A percentile compares a stretch with the other conserved stretches of the same genome.
Conservation (phyloP, 352 stramenopile species). For the Blastocystis sp. region DNA sequence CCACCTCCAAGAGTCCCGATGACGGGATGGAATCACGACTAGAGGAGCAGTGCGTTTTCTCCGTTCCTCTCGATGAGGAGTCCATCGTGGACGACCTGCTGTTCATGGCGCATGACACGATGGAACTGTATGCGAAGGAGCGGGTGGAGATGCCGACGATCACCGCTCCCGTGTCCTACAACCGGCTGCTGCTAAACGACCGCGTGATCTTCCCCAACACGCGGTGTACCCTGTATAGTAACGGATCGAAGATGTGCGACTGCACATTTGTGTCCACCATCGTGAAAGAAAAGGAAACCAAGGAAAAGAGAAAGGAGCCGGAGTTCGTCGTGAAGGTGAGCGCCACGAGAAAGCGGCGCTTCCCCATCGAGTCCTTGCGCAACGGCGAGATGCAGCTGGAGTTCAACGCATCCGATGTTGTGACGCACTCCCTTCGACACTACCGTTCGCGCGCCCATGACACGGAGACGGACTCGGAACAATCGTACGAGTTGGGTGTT, state of each 20-base stretch:
- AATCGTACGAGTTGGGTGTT: not conserved
- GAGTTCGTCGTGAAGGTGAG: slow-evolving; percentile 65
- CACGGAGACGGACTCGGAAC: not conserved
- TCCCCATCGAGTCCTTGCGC: slow-evolving; percentile 32
- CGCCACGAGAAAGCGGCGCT: slow-evolving; percentile 51
- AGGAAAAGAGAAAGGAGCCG: slow-evolving; percentile 43
- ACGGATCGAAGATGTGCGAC: not conserved
- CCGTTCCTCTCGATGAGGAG: slow-evolving; percentile 37
- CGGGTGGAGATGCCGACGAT: not conserved
- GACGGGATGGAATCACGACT: not conserved
- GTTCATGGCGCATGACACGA: slow-evolving; percentile 31
- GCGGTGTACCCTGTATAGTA: not conserved
- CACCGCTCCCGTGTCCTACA: slow-evolving; percentile 32
- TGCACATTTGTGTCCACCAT: slow-evolving; percentile 46
- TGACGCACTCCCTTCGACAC: not conserved
- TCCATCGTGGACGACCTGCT: slow-evolving; percentile 48
- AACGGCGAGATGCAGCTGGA: slow-evolving; percentile 41
- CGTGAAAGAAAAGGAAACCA: slow-evolving; percentile 46
- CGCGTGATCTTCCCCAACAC: slow-evolving; percentile 64
- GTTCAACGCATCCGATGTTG: slow-evolving; percentile 1
- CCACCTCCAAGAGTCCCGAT: slow-evolving; percentile 21
- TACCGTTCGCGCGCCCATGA: not conserved
- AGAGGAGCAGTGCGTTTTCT: slow-evolving; percentile 54
- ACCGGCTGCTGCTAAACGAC: slow-evolving; percentile 55
- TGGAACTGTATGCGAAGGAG: not conserved